Conservation (phyloP, 2,329 filamentous ascomycete genomes). For the Nothopassalora personata region DNA sequence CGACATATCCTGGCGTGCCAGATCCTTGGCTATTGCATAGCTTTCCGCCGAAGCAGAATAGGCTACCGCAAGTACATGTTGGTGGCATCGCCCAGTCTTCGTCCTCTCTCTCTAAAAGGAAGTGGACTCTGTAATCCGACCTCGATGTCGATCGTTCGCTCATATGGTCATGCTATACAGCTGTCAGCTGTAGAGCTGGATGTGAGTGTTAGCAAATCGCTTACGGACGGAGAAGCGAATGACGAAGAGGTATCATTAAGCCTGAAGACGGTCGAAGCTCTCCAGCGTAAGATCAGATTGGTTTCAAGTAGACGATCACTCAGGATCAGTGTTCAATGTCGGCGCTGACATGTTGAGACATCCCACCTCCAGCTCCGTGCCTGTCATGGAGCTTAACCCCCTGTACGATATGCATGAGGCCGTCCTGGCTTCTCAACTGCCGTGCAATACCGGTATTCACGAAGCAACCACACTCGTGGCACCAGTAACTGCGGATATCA, state of each 20-base stretch:
- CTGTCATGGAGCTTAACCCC: not conserved
- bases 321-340: not conserved
- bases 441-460: not conserved
- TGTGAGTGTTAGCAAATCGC: not conserved
- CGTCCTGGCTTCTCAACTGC: not conserved
- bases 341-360: not conserved
- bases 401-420: not conserved
- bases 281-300: not conserved
- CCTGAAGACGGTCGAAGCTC: not conserved
- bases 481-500: not conserved
- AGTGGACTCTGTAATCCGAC: conserved; percentile 5
- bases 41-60: conserved; percentile 7
- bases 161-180: not conserved
- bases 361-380: not conserved
- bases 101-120: not conserved
- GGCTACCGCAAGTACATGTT: conserved; percentile 5
- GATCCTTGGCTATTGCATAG: conserved; percentile 1
- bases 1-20: conserved; percentile 3
- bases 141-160: not conserved
- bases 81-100: not conserved
- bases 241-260: not conserved
- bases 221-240: not conserved
- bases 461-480: not conserved
- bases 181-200: not conserved
- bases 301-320: not conserved